Base-by-base conservation (phyloP, 2,329 filamentous ascomycete genomes). In the Aureobasidium musti region DNA sequence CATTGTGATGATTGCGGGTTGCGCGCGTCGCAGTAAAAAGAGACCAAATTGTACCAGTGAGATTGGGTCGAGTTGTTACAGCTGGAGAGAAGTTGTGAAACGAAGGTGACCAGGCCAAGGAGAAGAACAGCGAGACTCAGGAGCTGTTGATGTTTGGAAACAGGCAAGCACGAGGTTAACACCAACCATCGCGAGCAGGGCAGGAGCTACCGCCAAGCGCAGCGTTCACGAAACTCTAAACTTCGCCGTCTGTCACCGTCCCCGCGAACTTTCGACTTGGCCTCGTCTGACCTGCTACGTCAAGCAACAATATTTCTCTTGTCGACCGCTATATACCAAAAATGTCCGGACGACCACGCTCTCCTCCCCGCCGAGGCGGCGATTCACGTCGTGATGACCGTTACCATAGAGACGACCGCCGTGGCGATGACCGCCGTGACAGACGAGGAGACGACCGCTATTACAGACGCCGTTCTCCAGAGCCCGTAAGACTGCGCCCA, bases 391-490 rank as follows among this genome's bases (percentile, higher is more conserved):
- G 70, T 63, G 65, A 71, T 57, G 65, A 69, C 45, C 68, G 65
- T 37, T 68, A 70, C 17, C 65, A 70, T 50, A 69, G 72, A 39
- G 71, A 72, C 65, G 70, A 67, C 68, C 67, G 63, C 63, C 67
- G 45, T 6, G 43, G 59, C 30, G 70, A 71, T 47, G 59, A 61
- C 21, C 70, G 72, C 47, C 43, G 57, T 54, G 67, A 59, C 52
- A 57, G 39, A n/a, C 10, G 57, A 49, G 50, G 67, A 61, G 67
- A 60, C 39, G 65, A 57, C 23, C n/a, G 60, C 59, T 61, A 67
- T 35, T 83, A 85, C 67, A 83, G 86, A 68, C 84, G 82, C 71
- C 82, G 85, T 73, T 88, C 87, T 72, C 53, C 65, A 60, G 65
- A 83, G 87, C 60, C 60, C 17, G 60, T 63, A 52, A 63, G 60